Evolutionary conservation across 179 eudicot species (phyloP).

Genomic region (Gypsophila paniculata): DNA sequence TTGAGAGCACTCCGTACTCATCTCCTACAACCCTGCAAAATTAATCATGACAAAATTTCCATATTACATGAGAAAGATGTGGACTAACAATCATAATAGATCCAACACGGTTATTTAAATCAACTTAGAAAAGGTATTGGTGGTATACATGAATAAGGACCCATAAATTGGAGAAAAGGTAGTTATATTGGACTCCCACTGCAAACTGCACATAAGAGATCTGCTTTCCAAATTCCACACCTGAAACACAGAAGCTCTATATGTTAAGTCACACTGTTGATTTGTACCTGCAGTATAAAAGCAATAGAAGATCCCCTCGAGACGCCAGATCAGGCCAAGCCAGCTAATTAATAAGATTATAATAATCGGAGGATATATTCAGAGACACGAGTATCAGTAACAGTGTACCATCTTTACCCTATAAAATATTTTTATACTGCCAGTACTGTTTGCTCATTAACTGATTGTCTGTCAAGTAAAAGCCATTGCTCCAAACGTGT

Average conservation of each 20-base stretch:
- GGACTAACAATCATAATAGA: not conserved
- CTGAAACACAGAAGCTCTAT: conserved; percentile 30
- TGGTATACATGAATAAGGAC: conserved; percentile 34
- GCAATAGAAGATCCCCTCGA: conserved; percentile 5
- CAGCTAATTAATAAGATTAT: conserved; percentile 3
- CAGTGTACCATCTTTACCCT: not conserved
- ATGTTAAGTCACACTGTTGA: conserved; percentile 1
- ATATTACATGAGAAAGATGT: not conserved
- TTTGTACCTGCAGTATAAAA: conserved; percentile 8
- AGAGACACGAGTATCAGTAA: not conserved
- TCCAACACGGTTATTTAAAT: not conserved
- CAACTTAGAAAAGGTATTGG: conserved; percentile 9
- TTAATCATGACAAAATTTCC: conserved; percentile 10
- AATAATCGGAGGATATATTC: conserved; percentile 7
- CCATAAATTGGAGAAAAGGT: conserved; percentile 45
- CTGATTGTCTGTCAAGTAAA: no score
- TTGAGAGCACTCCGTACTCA: conserved; percentile 31
- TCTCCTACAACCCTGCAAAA: conserved; percentile 35
- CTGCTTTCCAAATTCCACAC: conserved; percentile 77
- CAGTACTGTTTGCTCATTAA: no score
- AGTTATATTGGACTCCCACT: conserved; percentile 83
- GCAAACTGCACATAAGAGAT: conserved; percentile 46
- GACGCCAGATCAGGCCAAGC: conserved; percentile 4
- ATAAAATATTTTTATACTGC: not conserved
- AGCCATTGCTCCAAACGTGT: no score